Conservation (phyloP, 1,284 basidiomycete genomes). For the Fomitopsis schrenkii region DNA sequence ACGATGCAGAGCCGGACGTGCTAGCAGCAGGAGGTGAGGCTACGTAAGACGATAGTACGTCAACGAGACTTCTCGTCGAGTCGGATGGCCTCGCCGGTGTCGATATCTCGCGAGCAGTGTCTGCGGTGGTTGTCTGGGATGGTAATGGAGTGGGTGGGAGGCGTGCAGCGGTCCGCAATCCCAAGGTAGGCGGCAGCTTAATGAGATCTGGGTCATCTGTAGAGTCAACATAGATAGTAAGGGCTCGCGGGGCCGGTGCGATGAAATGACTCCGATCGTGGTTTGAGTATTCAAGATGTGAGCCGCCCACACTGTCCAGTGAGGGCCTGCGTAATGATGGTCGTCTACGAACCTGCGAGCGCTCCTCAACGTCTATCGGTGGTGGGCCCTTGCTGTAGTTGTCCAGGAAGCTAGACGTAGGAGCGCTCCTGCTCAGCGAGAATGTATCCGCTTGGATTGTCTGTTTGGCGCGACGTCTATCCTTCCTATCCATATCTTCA, state of each 20-base stretch:
- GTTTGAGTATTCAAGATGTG: constrained; percentile 47
- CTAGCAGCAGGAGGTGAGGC: constrained; percentile 8
- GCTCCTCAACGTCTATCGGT: constrained; percentile 16
- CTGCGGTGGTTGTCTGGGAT: constrained; percentile 13
- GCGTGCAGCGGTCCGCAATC: constrained; percentile 45
- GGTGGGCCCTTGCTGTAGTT: constrained; percentile 53
- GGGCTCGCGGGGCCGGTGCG: constrained; percentile 62
- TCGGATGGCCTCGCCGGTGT: constrained; percentile 11
- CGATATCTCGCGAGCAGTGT: constrained; percentile 14
- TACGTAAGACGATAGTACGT: constrained; percentile 26
- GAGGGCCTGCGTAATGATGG: constrained; percentile 40
- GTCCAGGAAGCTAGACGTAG: constrained; percentile 17
- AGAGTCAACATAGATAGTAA: constrained; percentile 68
- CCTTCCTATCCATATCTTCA: constrained; percentile 21
- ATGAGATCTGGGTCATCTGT: constrained; percentile 48
- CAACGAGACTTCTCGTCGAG: constrained; percentile 16
- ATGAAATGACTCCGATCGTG: constrained; percentile 51
- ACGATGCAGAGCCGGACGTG: constrained; percentile 11
- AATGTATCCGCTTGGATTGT: neutral
- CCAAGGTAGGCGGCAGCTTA: constrained; percentile 64
- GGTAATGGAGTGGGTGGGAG: constrained; percentile 32
- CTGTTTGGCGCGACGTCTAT: constrained; percentile 3
- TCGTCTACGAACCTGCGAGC: constrained; percentile 17
- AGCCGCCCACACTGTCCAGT: constrained; percentile 32
- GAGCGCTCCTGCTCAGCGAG: constrained; percentile 2